Evolutionary conservation across 805 yeast genomes (phyloP).

Genomic region (Cyberlindnera galapagoensis): DNA sequence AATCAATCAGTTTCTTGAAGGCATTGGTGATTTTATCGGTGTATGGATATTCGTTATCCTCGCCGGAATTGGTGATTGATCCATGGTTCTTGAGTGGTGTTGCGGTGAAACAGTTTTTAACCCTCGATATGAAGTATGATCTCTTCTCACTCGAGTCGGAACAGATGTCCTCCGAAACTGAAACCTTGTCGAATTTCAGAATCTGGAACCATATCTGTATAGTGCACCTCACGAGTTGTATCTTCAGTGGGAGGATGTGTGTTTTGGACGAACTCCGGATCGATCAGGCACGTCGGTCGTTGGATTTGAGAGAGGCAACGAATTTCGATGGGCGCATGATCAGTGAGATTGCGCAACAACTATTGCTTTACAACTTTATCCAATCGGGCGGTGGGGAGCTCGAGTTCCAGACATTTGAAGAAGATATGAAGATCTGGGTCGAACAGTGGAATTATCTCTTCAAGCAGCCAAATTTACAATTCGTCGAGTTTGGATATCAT

Average conservation of each 20-base stretch:
- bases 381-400: constrained; percentile 29
- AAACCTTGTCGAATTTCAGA: constrained; percentile 43
- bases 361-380: constrained; percentile 51
- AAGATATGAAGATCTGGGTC: constrained; percentile 54
- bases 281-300: constrained; percentile 50
- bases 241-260: constrained; percentile 60
- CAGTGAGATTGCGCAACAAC: constrained; percentile 60
- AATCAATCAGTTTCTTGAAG: constrained; percentile 55
- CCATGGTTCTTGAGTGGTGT: constrained; percentile 64
- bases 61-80: constrained; percentile 48
- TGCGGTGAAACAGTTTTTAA: constrained; percentile 57
- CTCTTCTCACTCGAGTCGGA: constrained; percentile 8
- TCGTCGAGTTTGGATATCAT: constrained; percentile 65
- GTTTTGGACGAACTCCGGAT: constrained; percentile 53
- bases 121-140: constrained; percentile 34
- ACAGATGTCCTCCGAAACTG: constrained; percentile 15
- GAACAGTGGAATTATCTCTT: constrained; percentile 65
- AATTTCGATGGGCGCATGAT: constrained; percentile 82
- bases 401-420: constrained; percentile 31
- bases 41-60: constrained; percentile 55
- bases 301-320: constrained; percentile 54
- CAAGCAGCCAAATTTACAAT: constrained; percentile 66
- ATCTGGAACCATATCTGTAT: constrained; percentile 68
- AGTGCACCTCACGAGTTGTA: constrained; percentile 60
- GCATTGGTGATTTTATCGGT: constrained; percentile 59